Evolutionary conservation across 2,329 filamentous ascomycete genomes (phyloP).

Genomic region (Aspergillus chevalieri): DNA sequence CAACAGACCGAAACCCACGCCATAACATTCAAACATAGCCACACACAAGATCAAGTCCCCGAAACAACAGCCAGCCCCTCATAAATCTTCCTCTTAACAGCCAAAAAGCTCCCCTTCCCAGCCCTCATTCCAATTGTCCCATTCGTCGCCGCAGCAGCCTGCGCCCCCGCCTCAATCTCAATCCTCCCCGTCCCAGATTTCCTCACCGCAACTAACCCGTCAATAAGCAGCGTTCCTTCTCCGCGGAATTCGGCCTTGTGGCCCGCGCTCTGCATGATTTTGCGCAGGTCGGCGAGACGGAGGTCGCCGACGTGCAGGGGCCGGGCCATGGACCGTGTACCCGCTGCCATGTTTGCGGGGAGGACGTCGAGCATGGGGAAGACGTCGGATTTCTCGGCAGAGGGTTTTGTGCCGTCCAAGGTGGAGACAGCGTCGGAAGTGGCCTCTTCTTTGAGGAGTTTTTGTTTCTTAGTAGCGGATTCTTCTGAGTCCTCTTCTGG

Average conservation of each 20-base stretch:
- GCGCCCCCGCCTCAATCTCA: conserved; percentile 73
- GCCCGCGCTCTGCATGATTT: conserved; percentile 72
- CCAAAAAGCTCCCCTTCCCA: conserved; percentile 70
- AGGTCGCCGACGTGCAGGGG: conserved; percentile 93
- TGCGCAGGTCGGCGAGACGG: conserved; percentile 77
- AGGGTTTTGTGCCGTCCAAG: conserved; percentile 14
- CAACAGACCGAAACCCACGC: conserved; percentile 45
- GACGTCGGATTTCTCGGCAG: conserved; percentile 25
- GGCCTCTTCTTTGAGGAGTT: conserved; percentile 43
- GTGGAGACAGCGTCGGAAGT: conserved; percentile 23
- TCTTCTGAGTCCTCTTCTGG: conserved; percentile 34
- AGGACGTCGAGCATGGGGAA: conserved; percentile 55
- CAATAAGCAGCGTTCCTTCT: conserved; percentile 84
- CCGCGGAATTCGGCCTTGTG: conserved; percentile 89
- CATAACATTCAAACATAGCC: not conserved
- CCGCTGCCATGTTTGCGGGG: conserved; percentile 58
- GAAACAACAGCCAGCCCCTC: conserved; percentile 87
- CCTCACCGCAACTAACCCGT: conserved; percentile 78
- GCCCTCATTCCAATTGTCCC: conserved; percentile 46
- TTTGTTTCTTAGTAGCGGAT: conserved; percentile 47
- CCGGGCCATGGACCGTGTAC: conserved; percentile 69
- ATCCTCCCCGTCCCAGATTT: conserved; percentile 84
- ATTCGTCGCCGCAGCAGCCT: conserved; percentile 41
- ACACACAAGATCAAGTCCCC: conserved; percentile 47
- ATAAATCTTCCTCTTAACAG: conserved; percentile 86